phyloP scores from a whole-genome alignment of 2,329 filamentous ascomycete genomes.

The Aspergillus phoenicis region DNA sequence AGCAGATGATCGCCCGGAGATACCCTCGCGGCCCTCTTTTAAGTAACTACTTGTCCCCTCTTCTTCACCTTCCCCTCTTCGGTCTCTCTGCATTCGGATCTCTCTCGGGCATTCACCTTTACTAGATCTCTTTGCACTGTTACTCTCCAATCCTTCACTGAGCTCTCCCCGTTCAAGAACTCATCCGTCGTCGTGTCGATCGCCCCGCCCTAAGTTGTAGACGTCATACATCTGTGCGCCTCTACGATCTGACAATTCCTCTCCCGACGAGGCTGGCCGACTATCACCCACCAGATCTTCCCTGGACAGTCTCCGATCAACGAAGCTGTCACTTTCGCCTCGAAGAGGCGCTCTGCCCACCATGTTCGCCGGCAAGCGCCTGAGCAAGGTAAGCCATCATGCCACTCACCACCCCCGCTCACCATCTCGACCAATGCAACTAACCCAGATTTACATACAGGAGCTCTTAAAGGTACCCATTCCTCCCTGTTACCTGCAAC shows the following conservation, averaged over 20 bases:
- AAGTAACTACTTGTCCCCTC: not conserved
- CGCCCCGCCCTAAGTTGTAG: constrained; percentile 20
- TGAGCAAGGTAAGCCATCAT: constrained; percentile 46
- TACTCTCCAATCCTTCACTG: not conserved
- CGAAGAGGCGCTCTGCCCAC: constrained; percentile 7
- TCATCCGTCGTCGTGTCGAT: constrained; percentile 6
- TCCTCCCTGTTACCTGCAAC: not conserved
- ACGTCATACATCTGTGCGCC: constrained; percentile 25
- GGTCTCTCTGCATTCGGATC: not conserved
- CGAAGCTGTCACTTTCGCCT: not conserved
- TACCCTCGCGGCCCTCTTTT: not conserved
- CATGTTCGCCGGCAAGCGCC: constrained; percentile 56
- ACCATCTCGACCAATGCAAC: constrained; percentile 13
- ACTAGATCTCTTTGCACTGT: not conserved
- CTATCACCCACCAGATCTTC: not conserved
- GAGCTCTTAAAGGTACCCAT: constrained; percentile 59
- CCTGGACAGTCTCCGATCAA: not conserved
- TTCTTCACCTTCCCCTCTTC: not conserved
- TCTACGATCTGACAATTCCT: constrained; percentile 4
- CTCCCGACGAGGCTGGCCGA: not conserved
- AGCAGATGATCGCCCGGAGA: constrained; percentile 2
- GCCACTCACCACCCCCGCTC: not conserved
- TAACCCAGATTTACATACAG: constrained; percentile 35
- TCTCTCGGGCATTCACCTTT: not conserved
- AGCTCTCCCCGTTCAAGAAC: not conserved